Evolutionary conservation across 805 yeast species (phyloP), one percentile per base, ranked within the genome.

Genomic region (Yamadazyma paraphyllophila): DNA sequence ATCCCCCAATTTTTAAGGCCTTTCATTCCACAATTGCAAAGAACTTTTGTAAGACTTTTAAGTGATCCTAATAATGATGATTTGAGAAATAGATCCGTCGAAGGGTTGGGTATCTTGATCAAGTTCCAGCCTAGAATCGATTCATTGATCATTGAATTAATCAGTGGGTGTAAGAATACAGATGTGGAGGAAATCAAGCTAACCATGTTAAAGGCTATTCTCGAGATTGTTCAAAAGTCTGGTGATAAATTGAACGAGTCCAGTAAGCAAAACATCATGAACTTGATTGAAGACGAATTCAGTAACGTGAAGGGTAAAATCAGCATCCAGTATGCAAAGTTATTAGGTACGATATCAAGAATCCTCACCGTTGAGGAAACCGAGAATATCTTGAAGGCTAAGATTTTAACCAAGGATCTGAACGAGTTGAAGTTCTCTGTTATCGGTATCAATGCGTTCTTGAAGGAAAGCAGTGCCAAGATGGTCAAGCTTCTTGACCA

Each of bases 1-100:
- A 86, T 92, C 55, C 97, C 99, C 2, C 88, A 85, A 60, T 88
- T 88, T 63, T 76, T 94, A 65, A 81, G 92, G 59, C 99, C 99
- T 12, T 94, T 94, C 64, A 81, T 94, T 66, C 99, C 99, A 7
- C 99, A 94, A 71, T 76, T 94, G 55, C 99, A 94, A 69, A 80
- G 99, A 62, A 94, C 99, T 1, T 94, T 94, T 69, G 96, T 92
- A 35, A 86, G 95, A 62, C 87, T 96, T 2, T 73, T 94, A 53
- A 78, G 88, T 42, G 99, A 94, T 67, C 73, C 86, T 1, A 58
- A 78, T 2, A 86, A 83, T 56, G 95, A 85, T 41, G 66, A 77
- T 7, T 72, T 94, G 58, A 78, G 98, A 53, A 65, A 81, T 6
- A 80, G 96, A 51, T 96, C 99, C 11, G 97, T 96, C 25, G 78